A percentile compares a stretch with the other conserved stretches of the same genome.
phyloP scores from a whole-genome alignment of 139 green algal genomes.

The Chlamydomonas sp. region DNA sequence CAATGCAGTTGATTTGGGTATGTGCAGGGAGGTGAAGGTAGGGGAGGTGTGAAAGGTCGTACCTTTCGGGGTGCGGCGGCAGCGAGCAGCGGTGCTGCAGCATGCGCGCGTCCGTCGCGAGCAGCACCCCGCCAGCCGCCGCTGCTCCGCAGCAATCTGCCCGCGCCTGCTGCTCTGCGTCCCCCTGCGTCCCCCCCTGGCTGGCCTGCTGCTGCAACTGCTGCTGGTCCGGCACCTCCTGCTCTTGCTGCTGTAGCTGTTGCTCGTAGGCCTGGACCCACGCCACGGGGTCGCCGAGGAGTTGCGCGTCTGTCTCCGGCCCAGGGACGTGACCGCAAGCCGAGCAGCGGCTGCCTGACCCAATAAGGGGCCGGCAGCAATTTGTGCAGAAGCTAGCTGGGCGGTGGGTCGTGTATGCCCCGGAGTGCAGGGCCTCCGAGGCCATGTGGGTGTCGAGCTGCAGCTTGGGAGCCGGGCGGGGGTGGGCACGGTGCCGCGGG shows the following conservation, averaged over 20 bases:
- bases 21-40: neutral
- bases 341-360: neutral
- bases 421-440: neutral
- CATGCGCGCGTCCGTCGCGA: constrained; percentile 54
- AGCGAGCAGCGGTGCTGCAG: constrained; percentile 54
- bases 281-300: constrained; percentile 12
- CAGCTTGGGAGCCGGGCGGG: neutral
- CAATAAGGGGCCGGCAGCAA: constrained; percentile 15
- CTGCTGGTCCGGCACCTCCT: neutral
- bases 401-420: neutral
- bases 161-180: neutral
- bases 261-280: constrained; percentile 13
- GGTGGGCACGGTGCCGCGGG: no score
- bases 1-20: neutral
- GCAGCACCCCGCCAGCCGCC: constrained; percentile 15
- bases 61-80: constrained; percentile 58
- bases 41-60: constrained; percentile 20
- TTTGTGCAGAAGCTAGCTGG: constrained; percentile 11
- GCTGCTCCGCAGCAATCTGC: neutral
- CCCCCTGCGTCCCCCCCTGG: neutral
- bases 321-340: constrained; percentile 19
- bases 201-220: neutral
- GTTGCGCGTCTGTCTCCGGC: neutral
- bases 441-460: neutral
- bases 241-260: constrained; percentile 13